Evolutionary conservation across 495 filamentous ascomycete genomes (phyloP).

Genomic region (Penicillium arizonense): DNA sequence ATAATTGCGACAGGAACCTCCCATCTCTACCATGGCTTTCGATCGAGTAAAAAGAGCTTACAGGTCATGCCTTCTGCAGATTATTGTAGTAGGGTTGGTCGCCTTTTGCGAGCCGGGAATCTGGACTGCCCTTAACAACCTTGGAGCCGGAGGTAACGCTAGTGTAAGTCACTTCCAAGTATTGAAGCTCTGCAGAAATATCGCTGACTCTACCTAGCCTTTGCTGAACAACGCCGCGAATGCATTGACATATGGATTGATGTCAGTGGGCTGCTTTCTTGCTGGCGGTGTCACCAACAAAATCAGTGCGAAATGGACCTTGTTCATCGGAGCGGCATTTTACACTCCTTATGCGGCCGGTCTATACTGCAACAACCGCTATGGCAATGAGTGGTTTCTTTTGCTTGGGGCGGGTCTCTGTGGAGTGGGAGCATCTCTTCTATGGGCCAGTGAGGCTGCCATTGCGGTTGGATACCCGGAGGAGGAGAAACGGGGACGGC

Average conservation of each 20-base stretch:
- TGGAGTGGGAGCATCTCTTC: slow-evolving; percentile 49
- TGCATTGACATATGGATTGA: slow-evolving; percentile 54
- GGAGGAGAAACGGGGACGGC: slow-evolving; percentile 50
- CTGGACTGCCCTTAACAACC: slow-evolving; percentile 58
- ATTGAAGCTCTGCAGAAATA: not conserved
- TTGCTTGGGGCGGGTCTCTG: slow-evolving; percentile 55
- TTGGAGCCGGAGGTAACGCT: slow-evolving; percentile 57
- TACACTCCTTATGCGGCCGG: slow-evolving; percentile 57
- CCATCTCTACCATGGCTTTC: slow-evolving; percentile 4
- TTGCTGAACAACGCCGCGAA: slow-evolving; percentile 59
- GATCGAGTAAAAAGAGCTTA: slow-evolving; percentile 34
- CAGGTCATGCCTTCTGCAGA: slow-evolving; percentile 54
- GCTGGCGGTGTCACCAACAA: slow-evolving; percentile 53
- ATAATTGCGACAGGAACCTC: too few species aligned
- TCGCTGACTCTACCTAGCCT: slow-evolving; percentile 24
- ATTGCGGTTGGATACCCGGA: slow-evolving; percentile 58
- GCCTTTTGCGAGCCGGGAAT: slow-evolving; percentile 58
- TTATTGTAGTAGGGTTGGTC: slow-evolving; percentile 53
- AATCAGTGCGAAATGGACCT: slow-evolving; percentile 50
- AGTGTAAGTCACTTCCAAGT: slow-evolving; percentile 14
- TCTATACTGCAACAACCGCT: slow-evolving; percentile 58
- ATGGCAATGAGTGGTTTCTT: slow-evolving; percentile 56
- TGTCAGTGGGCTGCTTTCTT: slow-evolving; percentile 55
- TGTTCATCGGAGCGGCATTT: slow-evolving; percentile 55
- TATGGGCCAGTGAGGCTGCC: slow-evolving; percentile 60